Base-by-base conservation (phyloP, 805 yeast species). In the Torulaspora microellipsoides region DNA sequence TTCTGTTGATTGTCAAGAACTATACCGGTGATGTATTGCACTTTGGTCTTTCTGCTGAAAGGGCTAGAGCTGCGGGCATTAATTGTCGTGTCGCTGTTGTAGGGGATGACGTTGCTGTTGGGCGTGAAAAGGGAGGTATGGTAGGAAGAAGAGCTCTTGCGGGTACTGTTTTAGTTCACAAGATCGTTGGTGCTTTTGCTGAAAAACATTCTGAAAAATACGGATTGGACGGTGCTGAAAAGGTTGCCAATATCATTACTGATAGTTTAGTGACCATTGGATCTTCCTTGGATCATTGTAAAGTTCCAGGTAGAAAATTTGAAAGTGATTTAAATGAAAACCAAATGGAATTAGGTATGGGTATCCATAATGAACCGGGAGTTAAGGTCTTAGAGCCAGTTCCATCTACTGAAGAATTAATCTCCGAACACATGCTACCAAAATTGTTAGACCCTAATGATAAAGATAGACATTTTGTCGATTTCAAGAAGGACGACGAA, bases 71-170 rank as follows among this genome's bases (percentile, higher is more conserved):
- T 14, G 76, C 78, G 36, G 96, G 95, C 8, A 74, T 76, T 49
- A 71, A 77, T 31, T 82, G 83, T 27, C 89, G 84, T 49, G 73
- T 87, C 48, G 80, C 85, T 34, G 76, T 83, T 42, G 90, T 90
- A 25, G 85, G 88, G 35, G 98, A 90, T 60, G 98, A 90, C 63
- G 96, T 89, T 23, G 88, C 96, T 7, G 96, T 91, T 35, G 96
- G 96, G n/a, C 73, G 83, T 55, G 75, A 81, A 23, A 90, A 89
- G 59, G 91, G 93, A 59, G 89, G 87, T 15, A 77, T 85, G 71
- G 97, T 91, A 38, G 97, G 97, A 14, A 78, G 97, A 68, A 77
- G 98, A 67, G 98, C 95, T 27, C 72, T 90, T 43, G 95, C 97
- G 0, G 98, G 96, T 31, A 89, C 96, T 1, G 80, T 83, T 0